Evolutionary conservation across 1,284 basidiomycete genomes (phyloP).

Genomic region (Mrakiaceae sp.): DNA sequence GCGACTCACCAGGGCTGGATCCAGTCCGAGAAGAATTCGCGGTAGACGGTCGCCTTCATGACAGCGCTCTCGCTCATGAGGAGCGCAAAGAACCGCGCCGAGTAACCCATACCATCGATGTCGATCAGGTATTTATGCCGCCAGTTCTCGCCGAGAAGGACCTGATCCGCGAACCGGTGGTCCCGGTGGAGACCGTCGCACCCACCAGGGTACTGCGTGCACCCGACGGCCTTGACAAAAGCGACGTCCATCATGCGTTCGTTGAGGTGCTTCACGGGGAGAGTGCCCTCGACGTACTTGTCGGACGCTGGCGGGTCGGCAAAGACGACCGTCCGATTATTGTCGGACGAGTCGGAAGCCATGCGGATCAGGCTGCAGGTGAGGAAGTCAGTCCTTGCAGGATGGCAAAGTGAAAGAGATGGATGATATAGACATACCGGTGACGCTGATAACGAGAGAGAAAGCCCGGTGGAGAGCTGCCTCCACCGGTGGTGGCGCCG

Average conservation of each 20-base stretch:
- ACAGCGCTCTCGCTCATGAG: conserved; percentile 60
- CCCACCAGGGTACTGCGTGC: conserved; percentile 66
- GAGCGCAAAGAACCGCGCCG: conserved; percentile 73
- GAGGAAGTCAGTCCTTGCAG: background rate
- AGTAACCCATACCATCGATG: conserved; percentile 90
- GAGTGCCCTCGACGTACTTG: conserved; percentile 46
- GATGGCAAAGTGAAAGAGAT: conserved; percentile 3
- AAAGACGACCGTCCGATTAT: conserved; percentile 61
- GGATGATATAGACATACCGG: conserved; percentile 40
- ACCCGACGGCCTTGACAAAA: conserved; percentile 65
- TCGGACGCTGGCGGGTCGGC: conserved; percentile 54
- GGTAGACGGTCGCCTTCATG: conserved; percentile 77
- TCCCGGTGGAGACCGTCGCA: conserved; percentile 52
- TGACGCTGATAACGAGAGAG: conserved; percentile 77
- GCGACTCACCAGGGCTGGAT: conserved; percentile 39
- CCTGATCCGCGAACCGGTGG: conserved; percentile 65
- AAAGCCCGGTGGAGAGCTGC: conserved; percentile 73
- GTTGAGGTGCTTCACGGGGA: conserved; percentile 57
- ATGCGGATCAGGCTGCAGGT: conserved; percentile 60
- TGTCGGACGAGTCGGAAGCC: conserved; percentile 49
- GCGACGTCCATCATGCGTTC: conserved; percentile 76
- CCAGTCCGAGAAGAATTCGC: conserved; percentile 66
- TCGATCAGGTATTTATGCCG: conserved; percentile 84
- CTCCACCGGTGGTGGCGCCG: conserved; percentile 85
- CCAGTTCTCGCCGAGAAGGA: conserved; percentile 77